phyloP scores from a whole-genome alignment of 2,329 filamentous ascomycete species.

The Lithohypha guttulata region DNA sequence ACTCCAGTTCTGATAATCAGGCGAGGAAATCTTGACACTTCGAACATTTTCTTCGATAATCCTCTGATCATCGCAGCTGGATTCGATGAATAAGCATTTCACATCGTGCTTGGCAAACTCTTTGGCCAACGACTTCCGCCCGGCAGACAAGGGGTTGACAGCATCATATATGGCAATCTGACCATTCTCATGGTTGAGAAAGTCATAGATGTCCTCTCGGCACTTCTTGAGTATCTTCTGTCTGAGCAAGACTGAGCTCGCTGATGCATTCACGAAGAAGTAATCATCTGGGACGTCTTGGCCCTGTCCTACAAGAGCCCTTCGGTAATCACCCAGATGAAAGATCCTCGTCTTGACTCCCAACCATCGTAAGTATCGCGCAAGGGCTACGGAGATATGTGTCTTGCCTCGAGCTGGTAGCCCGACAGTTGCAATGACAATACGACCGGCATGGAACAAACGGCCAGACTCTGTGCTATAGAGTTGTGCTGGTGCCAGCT shows the following conservation, averaged over 20 bases:
- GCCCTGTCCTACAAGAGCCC: slow-evolving; percentile 75
- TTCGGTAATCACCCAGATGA: slow-evolving; percentile 89
- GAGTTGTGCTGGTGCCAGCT: slow-evolving; percentile 87
- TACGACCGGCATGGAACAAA: slow-evolving; percentile 91
- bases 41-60: slow-evolving; percentile 95
- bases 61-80: slow-evolving; percentile 80
- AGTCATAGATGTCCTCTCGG: slow-evolving; percentile 90
- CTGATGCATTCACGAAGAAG: slow-evolving; percentile 91
- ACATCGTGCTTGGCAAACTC: slow-evolving; percentile 98
- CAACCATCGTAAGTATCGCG: slow-evolving; percentile 89
- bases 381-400: slow-evolving; percentile 90
- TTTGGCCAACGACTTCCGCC: slow-evolving; percentile 74
- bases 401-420: slow-evolving; percentile 93
- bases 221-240: slow-evolving; percentile 98
- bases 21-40: slow-evolving; percentile 94
- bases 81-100: slow-evolving; percentile 94
- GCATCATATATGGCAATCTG: slow-evolving; percentile 98
- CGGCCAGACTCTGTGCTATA: slow-evolving; percentile 97
- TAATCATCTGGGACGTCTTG: slow-evolving; percentile 90
- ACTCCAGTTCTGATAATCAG: slow-evolving; percentile 87
- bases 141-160: slow-evolving; percentile 79
- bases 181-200: slow-evolving; percentile 92
- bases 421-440: slow-evolving; percentile 94
- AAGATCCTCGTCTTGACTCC: slow-evolving; percentile 98
- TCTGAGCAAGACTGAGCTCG: slow-evolving; percentile 79